Percentiles rank a stretch among this genome's conserved stretches.
Evolutionary conservation across 1,284 basidiomycete species (phyloP).

Genomic region (Sparassis latifolia): DNA sequence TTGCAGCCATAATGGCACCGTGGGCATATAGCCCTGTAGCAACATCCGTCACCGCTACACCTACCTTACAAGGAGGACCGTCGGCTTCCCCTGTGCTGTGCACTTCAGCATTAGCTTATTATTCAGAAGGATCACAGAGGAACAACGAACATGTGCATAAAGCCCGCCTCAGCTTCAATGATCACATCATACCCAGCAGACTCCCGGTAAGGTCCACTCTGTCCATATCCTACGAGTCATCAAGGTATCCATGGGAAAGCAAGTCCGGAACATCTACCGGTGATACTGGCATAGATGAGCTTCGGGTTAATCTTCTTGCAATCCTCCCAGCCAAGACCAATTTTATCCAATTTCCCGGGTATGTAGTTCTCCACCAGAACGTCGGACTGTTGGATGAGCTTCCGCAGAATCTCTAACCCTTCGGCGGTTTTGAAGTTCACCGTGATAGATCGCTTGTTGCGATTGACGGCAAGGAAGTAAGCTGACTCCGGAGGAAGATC

Average conservation of each 20-base stretch:
- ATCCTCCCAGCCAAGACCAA: constrained; percentile 86
- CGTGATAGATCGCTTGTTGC: constrained; percentile 87
- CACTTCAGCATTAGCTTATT: not conserved
- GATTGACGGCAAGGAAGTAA: constrained; percentile 87
- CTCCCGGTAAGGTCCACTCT: constrained; percentile 82
- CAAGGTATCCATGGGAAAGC: not conserved
- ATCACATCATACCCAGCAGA: constrained; percentile 89
- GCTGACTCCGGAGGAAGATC: constrained; percentile 87
- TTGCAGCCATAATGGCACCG: constrained; percentile 87
- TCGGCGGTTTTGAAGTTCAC: constrained; percentile 80
- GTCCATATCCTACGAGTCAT: constrained; percentile 74
- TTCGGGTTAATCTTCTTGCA: constrained; percentile 75
- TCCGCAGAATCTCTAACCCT: constrained; percentile 74
- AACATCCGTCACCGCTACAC: constrained; percentile 87
- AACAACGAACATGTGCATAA: constrained; percentile 82
- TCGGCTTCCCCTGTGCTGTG: constrained; percentile 83
- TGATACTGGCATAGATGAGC: constrained; percentile 88
- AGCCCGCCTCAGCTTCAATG: constrained; percentile 85
- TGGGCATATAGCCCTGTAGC: constrained; percentile 93
- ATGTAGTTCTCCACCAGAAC: constrained; percentile 88
- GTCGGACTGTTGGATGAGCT: constrained; percentile 73
- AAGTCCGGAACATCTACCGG: constrained; percentile 41
- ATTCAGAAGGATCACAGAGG: not conserved
- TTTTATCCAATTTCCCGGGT: constrained; percentile 75
- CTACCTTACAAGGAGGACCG: constrained; percentile 85